Conservation (phyloP, 2,329 filamentous ascomycete species). For the Neopestalotiopsis sp. region DNA sequence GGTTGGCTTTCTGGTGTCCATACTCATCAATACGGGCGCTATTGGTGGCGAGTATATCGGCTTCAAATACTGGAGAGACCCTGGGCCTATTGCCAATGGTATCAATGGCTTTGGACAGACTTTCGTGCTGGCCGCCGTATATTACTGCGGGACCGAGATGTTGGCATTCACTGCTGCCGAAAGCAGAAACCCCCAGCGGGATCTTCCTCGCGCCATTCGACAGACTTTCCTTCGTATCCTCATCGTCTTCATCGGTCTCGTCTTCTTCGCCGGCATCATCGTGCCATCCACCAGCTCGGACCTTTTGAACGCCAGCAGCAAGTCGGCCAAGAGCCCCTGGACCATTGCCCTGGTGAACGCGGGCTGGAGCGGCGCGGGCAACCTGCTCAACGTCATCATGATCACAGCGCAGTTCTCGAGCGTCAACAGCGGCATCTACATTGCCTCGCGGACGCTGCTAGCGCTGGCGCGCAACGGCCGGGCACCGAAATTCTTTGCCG, state of each 20-base stretch:
- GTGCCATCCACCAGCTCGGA: conserved; percentile 37
- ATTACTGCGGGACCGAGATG: conserved; percentile 40
- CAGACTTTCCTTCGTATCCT: conserved; percentile 38
- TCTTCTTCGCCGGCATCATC: conserved; percentile 39
- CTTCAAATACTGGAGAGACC: conserved; percentile 39
- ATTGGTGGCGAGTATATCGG: conserved; percentile 40
- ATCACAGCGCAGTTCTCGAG: conserved; percentile 40
- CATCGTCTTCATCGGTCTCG: conserved; percentile 36
- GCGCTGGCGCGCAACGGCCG: conserved; percentile 32
- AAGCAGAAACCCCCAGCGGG: conserved; percentile 35
- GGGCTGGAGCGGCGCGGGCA: conserved; percentile 32
- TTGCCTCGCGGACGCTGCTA: conserved; percentile 40
- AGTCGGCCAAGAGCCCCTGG: conserved; percentile 37
- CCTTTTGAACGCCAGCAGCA: conserved; percentile 38
- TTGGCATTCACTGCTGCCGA: conserved; percentile 41
- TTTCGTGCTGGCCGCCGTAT: conserved; percentile 41
- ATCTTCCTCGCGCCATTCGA: conserved; percentile 35
- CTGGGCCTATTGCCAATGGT: conserved; percentile 39
- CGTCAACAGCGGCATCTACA: conserved; percentile 43
- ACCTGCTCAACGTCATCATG: conserved; percentile 40
- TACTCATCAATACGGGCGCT: conserved; percentile 40
- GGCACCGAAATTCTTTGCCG: conserved; percentile 33
- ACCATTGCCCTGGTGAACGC: conserved; percentile 35
- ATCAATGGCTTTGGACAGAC: conserved; percentile 41
- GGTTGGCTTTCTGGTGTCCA: conserved; percentile 37